A percentile compares a stretch with the other conserved stretches of the same genome.
These are phyloP conservation scores for Suillus variegatus DNA, from an alignment of 768 basidiomycete species.

Conservation along the genomic window DNA sequence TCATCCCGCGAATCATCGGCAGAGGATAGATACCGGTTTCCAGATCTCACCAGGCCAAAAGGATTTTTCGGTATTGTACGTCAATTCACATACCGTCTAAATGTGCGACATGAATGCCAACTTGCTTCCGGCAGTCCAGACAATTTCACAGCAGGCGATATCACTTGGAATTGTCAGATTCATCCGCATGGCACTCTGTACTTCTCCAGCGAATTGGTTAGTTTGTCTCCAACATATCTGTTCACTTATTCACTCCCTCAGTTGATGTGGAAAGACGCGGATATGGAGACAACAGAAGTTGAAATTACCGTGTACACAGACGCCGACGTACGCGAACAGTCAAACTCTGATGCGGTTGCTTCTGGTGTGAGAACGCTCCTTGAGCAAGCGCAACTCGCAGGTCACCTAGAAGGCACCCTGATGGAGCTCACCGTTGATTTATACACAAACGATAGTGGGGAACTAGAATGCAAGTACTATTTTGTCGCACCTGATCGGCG, in stretches of 20 bases:
- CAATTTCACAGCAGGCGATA: background rate
- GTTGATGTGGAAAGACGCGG: background rate
- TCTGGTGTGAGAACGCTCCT: background rate
- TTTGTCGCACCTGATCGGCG: background rate
- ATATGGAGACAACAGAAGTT: background rate
- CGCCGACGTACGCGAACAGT: background rate
- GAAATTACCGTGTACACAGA: background rate
- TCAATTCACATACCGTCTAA: background rate
- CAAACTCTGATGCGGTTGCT: background rate
- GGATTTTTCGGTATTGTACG: background rate
- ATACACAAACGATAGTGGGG: background rate
- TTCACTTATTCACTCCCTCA: background rate
- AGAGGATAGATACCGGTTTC: background rate
- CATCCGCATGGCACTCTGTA: background rate
- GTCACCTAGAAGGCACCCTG: background rate
- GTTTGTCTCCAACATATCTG: background rate
- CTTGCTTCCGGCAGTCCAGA: background rate
- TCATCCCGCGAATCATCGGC: too few species aligned
- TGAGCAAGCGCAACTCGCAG: background rate
- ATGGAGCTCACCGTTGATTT: constrained; percentile 1
- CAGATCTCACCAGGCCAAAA: background rate
- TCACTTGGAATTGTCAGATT: background rate
- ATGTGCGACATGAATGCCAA: too few species aligned
- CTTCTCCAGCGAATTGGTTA: background rate
- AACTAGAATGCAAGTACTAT: background rate